phyloP scores from a whole-genome alignment of 129 eudicot genomes.

The Chrysanthemum makinoi region DNA sequence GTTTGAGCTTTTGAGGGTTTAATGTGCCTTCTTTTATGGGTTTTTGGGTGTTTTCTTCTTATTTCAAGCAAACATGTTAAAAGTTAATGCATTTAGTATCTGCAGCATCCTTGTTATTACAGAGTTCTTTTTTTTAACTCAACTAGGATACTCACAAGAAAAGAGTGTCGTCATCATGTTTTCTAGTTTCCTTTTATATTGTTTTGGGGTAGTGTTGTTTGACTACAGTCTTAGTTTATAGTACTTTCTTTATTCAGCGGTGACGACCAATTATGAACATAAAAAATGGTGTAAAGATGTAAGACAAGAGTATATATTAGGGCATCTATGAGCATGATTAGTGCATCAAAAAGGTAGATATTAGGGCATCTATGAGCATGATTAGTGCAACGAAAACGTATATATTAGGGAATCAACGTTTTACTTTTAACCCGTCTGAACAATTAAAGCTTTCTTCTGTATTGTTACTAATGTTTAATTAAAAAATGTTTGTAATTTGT shows the following conservation, averaged over 20 bases:
- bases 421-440: no score
- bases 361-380: no score
- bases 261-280: conserved; percentile 8
- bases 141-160: not conserved
- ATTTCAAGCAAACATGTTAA: no score
- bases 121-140: not conserved
- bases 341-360: no score
- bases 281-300: no score
- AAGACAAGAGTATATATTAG: no score
- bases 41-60: not conserved
- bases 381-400: no score
- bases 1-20: not conserved
- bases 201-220: not conserved
- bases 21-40: not conserved
- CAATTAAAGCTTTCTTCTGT: no score
- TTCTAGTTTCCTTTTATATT: not conserved
- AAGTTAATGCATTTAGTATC: not conserved
- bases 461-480: no score
- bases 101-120: not conserved
- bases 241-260: not conserved
- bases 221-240: not conserved
- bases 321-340: no score
- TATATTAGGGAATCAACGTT: no score
- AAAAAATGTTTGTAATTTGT: no score
- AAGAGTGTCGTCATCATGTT: not conserved